Base-by-base conservation (phyloP, 371 early-diverging fungal genomes). In the Apophysomyces sp. region DNA sequence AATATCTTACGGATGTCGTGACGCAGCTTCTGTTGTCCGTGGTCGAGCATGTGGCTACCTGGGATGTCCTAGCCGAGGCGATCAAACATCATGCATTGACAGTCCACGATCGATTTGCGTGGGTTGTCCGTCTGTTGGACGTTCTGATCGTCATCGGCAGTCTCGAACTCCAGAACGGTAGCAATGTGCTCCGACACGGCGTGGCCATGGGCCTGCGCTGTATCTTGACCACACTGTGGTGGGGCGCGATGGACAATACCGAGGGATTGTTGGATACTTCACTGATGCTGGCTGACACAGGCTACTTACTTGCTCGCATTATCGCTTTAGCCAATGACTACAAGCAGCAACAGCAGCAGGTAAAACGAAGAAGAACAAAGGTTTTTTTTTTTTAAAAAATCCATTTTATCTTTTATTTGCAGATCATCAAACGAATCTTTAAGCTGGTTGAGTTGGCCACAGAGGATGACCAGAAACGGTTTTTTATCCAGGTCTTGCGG, bases 41-140 rank as follows among this genome's bases (percentile, higher is more conserved):
- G 11, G 52, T 73, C 15, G 54, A 64, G 2, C 64, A 71, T 15
- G 54, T 51, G 13, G 59, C 61, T 63, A 66, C 66, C 6, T 71
- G 73, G 55, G 57, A 63, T 7, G 52, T 63, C 26, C 13, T 76
- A 41, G 28, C 71, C 28, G 40, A 53, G 31, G 63, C 68, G 0
- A 62, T 73, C 39, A 36, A 32, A n/a, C 29, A 31, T 52, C 41
- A 40, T 34, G 30, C 52, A 16, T 51, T 53, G 34, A 66, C 44
- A 26, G 56, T 60, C 39, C 53, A 68, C 28, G 55, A 69, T 21
- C 57, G 64, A 1, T 31, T 79, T 15, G 58, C 62, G 12, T 83
- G 85, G 84, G 58, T 86, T 1, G 69, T 78, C 15, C 74, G 84
- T 28, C 63, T 83, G 3, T 52, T 86, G 59, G 86, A 86, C 63